Evolutionary conservation across 495 filamentous ascomycete genomes (phyloP).

Genomic region (Polyplosphaeria fusca): DNA sequence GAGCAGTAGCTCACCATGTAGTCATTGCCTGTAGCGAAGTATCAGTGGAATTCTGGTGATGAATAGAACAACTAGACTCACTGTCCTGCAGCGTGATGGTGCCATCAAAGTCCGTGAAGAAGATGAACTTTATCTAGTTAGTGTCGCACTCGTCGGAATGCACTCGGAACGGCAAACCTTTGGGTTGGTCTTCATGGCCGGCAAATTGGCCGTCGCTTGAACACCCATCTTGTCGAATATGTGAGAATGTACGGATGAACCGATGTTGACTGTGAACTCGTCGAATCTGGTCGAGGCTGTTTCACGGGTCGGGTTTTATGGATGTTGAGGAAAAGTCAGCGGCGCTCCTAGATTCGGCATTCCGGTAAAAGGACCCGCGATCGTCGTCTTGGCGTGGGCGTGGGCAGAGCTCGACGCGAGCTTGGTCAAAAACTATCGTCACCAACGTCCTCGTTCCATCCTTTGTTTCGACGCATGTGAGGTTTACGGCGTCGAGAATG

Average conservation of each 20-base stretch:
- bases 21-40: slow-evolving; percentile 1
- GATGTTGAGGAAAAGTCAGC: slow-evolving; percentile 1
- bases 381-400: no score
- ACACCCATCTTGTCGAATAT: slow-evolving; percentile 18
- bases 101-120: slow-evolving; percentile 97
- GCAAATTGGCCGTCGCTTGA: slow-evolving; percentile 16
- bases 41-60: not conserved
- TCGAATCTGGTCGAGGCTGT: no score
- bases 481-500: slow-evolving; percentile 24
- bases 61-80: slow-evolving; percentile 39
- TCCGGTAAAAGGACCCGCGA: no score
- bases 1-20: no score
- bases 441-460: no score
- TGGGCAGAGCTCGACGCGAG: slow-evolving; percentile 9
- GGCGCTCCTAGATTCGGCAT: no score
- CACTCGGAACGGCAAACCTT: slow-evolving; percentile 16
- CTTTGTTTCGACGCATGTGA: no score
- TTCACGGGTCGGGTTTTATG: not conserved
- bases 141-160: no score
- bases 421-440: not conserved
- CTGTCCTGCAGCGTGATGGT: slow-evolving; percentile 89
- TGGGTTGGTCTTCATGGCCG: slow-evolving; percentile 32
- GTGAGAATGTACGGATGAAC: no score
- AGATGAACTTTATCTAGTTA: slow-evolving; percentile 64
- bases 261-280: no score